phyloP scores from a whole-genome alignment of 1,139 yeast species.

The Saccharomyces pastorianus region DNA sequence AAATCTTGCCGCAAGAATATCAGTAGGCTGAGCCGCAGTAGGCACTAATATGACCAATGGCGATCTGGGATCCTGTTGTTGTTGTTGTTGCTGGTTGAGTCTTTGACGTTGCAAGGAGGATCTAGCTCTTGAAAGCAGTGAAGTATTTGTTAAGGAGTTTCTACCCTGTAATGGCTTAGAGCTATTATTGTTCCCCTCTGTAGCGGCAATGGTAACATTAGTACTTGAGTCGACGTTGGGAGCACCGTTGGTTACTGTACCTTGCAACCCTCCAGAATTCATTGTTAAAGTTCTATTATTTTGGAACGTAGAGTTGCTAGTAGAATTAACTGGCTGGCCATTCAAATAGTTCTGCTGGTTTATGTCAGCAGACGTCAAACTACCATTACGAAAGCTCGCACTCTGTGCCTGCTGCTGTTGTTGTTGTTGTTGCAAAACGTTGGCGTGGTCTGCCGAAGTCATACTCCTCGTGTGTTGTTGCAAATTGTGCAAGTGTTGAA shows the following conservation, averaged over 20 bases:
- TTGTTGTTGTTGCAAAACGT: constrained; percentile 2
- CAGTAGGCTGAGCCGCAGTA: constrained; percentile 68
- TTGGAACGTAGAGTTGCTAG: neutral
- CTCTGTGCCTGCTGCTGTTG: constrained; percentile 1
- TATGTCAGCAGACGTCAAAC: constrained; percentile 7
- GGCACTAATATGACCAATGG: constrained; percentile 43
- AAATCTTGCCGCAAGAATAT: constrained; percentile 71
- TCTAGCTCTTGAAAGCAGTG: constrained; percentile 12
- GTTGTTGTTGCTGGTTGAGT: constrained; percentile 6
- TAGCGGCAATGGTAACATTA: neutral
- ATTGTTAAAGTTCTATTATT: neutral
- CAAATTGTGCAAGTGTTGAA: constrained; percentile 29
- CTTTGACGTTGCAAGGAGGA: constrained; percentile 11
- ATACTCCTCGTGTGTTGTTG: constrained; percentile 22
- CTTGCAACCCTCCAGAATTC: neutral
- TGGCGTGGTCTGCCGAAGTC: constrained; percentile 7
- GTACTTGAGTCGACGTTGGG: constrained; percentile 3
- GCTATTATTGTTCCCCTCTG: neutral
- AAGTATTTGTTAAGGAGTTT: constrained; percentile 16
- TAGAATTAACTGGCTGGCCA: neutral
- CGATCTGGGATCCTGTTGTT: constrained; percentile 33
- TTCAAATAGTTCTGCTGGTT: constrained; percentile 3
- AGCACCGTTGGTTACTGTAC: constrained; percentile 4
- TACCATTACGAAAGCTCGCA: constrained; percentile 6
- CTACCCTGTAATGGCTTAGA: constrained; percentile 5